These are phyloP conservation scores for Talinum fruticosum DNA, from an alignment of 148 eudicot genomes.

Conservation along the genomic window DNA sequence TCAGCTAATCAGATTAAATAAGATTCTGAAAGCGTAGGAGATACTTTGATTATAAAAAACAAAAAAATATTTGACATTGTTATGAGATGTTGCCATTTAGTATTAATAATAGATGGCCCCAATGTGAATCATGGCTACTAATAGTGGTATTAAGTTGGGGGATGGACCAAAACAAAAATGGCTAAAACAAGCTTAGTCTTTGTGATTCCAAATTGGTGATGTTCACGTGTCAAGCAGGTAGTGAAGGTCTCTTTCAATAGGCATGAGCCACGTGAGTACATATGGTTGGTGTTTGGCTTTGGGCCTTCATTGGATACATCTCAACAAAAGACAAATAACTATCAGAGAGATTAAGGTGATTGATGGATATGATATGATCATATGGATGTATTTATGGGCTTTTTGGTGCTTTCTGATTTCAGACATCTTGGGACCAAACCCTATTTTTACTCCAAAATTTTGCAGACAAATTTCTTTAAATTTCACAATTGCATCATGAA, in stretches of 20 bases:
- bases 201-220: conserved; percentile 10
- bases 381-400: background rate
- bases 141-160: background rate
- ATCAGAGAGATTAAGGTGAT: background rate
- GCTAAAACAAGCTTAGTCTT: background rate
- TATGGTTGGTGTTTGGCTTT: conserved; percentile 2
- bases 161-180: background rate
- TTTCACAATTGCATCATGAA: too few species aligned
- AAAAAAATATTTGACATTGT: background rate
- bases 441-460: background rate
- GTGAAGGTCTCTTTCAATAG: background rate
- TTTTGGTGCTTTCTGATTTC: conserved; percentile 1
- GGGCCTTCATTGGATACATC: background rate
- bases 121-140: background rate
- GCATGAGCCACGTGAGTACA: background rate
- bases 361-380: background rate
- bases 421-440: conserved; percentile 8
- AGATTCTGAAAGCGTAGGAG: background rate
- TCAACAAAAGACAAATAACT: background rate
- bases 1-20: background rate
- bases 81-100: background rate
- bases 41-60: background rate
- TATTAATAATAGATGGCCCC: background rate
- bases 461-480: too few species aligned
- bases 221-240: conserved; percentile 11